These are phyloP conservation scores for Striga hermonthica DNA, from an alignment of 305 asterid species.

Conservation along the genomic window DNA sequence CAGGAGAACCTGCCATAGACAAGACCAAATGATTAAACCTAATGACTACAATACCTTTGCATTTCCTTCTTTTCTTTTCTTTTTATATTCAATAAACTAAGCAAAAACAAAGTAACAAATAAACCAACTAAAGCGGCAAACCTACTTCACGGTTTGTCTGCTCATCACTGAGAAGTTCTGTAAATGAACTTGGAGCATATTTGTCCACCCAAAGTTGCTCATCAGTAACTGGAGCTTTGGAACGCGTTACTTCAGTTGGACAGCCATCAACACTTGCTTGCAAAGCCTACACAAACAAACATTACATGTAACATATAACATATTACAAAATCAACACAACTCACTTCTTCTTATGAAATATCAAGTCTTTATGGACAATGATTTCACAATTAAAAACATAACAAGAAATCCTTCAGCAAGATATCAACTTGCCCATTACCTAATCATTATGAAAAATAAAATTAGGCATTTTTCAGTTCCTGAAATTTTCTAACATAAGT, in stretches of 20 bases:
- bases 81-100: conserved; percentile 16
- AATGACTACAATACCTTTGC: conserved; percentile 15
- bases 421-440: conserved; percentile 17
- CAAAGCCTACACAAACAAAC: conserved; percentile 59
- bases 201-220: conserved; percentile 97
- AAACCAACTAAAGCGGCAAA: conserved; percentile 29
- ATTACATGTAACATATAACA: not conserved
- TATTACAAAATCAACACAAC: conserved; percentile 18
- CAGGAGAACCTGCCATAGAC: conserved; percentile 67
- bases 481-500: no score
- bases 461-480: no score
- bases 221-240: conserved; percentile 42
- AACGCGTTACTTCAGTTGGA: conserved; percentile 39
- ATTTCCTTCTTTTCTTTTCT: conserved; percentile 5
- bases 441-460: no score
- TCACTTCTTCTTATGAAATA: conserved; percentile 12
- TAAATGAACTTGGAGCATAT: conserved; percentile 91
- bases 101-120: conserved; percentile 10
- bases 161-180: conserved; percentile 97
- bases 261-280: conserved; percentile 59
- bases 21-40: conserved; percentile 28
- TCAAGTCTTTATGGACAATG: conserved; percentile 2
- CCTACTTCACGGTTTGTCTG: conserved; percentile 94
- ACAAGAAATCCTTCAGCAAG: conserved; percentile 17
- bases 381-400: conserved; percentile 19